Base-by-base conservation (phyloP, 768 basidiomycete species). In the Leccinum imitatum region DNA sequence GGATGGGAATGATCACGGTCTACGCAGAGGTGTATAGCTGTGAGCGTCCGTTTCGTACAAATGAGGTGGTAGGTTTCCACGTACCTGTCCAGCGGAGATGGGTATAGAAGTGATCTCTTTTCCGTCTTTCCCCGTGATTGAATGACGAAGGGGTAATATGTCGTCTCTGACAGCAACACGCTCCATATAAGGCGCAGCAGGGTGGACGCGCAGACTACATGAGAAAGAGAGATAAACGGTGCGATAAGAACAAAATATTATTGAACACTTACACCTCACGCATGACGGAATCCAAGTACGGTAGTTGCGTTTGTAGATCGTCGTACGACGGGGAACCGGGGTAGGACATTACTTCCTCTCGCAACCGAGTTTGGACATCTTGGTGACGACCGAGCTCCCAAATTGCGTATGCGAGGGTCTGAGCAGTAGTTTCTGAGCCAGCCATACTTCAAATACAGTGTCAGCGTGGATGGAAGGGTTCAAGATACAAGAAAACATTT, bases 381-480 rank as follows among this genome's bases (percentile, higher is more conserved):
- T 44, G 56, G 27, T 58, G 59, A n/a, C 50, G 51, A 19, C 39
- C 25, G n/a, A 60, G 56, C 27, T 60, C 56, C 56, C 59, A 60
- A 17, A 53, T 53, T n/a, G 56, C 59, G 15, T 58, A 57, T 21
- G 56, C n/a, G 2, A 60, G 59, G 14, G 59, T 41, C 41, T 60
- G 59, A 15, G 41, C 50, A 1, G 59, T 60, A 15, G 59, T 60
- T 17, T 60, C 59, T 17, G 56, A 46, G 4, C 59, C 59, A 4
- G 59, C 41, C 39, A 60, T n/a, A 35, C 59, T 58, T 59, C 27
- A 23, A 44, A 46, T 44, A 46, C 13, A 27, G 5, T 3, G 7
- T 57, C 17, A 52, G 50, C 6, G 1, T 6, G 10, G 1, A 19
- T 6, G 35, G 9, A 47, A 53, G 31, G 9, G 15, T 48, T 0